A percentile compares a stretch with the other conserved stretches of the same genome.
Evolutionary conservation across 371 early-diverging fungal species (phyloP).

Genomic region (Syncephalastrum racemosum): DNA sequence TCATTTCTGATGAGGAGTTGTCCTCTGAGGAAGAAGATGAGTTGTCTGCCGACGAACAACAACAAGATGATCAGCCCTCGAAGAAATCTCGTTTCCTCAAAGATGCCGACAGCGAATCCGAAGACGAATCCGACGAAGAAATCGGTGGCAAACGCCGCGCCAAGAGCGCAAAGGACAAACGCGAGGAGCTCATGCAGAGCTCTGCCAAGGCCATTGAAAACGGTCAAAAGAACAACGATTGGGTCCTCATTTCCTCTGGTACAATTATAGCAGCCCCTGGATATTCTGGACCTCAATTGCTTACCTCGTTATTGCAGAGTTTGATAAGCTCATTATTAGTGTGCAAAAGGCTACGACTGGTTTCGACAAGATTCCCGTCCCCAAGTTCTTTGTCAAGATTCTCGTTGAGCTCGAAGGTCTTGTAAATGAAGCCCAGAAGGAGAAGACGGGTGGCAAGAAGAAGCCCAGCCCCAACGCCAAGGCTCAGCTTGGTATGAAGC

Average conservation of each 20-base stretch:
- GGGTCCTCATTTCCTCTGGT: conserved; percentile 83
- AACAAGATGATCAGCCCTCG: conserved; percentile 35
- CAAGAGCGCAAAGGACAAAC: conserved; percentile 86
- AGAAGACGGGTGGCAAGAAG: conserved; percentile 78
- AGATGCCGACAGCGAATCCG: conserved; percentile 49
- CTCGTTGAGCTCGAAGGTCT: conserved; percentile 79
- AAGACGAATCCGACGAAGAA: conserved; percentile 68
- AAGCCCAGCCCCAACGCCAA: conserved; percentile 80
- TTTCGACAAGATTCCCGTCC: conserved; percentile 62
- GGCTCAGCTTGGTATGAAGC: conserved; percentile 88
- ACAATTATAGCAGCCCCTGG: conserved; percentile 15
- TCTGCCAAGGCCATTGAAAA: conserved; percentile 68
- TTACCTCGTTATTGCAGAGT: conserved; percentile 57
- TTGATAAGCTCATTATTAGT: conserved; percentile 82
- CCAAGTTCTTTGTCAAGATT: conserved; percentile 78
- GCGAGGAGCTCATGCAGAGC: conserved; percentile 66
- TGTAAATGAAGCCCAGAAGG: conserved; percentile 54
- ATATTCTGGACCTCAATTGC: neutral
- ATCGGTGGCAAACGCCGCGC: conserved; percentile 73
- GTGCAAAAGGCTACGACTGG: conserved; percentile 72
- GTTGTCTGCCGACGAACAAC: conserved; percentile 39
- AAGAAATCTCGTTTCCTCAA: conserved; percentile 46
- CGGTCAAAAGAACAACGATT: conserved; percentile 87
- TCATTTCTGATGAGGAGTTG: conserved; percentile 55
- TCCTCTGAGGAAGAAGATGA: conserved; percentile 49